Percentiles rank a stretch among this genome's conserved stretches.
phyloP scores from a whole-genome alignment of 2,329 filamentous ascomycete genomes.

The Huntiella omanensis region DNA sequence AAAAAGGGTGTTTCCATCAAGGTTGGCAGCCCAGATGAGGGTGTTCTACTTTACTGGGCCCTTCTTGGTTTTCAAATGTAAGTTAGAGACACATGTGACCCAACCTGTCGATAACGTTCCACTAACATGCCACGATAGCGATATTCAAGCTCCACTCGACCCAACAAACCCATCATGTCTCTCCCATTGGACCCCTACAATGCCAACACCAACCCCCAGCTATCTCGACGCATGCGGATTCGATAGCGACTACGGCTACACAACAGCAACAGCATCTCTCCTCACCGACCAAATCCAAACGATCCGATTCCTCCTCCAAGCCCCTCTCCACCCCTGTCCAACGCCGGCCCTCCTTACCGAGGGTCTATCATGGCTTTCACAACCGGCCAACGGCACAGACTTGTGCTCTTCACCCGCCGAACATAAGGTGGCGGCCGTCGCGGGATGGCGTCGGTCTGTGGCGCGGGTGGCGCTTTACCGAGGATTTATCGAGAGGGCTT shows the following conservation, averaged over 20 bases:
- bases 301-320: not conserved
- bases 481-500: too few relatives aligned
- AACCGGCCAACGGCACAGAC: too few relatives aligned
- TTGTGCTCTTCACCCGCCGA: too few relatives aligned
- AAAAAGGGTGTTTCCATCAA: not conserved
- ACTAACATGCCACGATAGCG: not conserved
- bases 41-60: conserved; percentile 5
- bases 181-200: not conserved
- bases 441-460: too few relatives aligned
- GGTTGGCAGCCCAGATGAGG: not conserved
- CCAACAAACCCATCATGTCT: not conserved
- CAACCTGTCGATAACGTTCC: too few relatives aligned
- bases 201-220: not conserved
- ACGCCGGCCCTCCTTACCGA: not conserved
- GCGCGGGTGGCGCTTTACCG: too few relatives aligned
- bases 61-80: conserved; percentile 7
- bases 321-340: not conserved
- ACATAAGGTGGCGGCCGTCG: too few relatives aligned
- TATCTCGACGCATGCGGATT: not conserved
- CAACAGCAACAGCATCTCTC: not conserved
- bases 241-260: conserved; percentile 4
- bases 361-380: not conserved
- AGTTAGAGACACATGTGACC: not conserved
- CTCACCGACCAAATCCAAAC: conserved; percentile 6
- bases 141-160: not conserved